Conservation (phyloP, 768 basidiomycete species). For the Lactifluus pinguis region DNA sequence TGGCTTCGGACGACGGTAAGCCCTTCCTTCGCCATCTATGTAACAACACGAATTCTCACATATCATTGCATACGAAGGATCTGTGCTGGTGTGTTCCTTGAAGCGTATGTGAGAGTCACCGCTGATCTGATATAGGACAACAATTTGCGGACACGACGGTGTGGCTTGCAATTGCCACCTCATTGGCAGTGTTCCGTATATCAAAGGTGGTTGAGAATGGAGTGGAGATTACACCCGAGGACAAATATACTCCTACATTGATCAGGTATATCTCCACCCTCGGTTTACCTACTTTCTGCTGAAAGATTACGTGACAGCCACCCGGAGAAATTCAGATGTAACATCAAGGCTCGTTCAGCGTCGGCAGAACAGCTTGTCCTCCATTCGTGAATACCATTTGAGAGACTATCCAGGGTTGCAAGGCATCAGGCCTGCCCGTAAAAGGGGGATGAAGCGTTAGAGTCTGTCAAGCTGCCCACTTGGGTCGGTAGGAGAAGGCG, state of each 20-base stretch:
- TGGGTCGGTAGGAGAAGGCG: too few relatives aligned
- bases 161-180: constrained; percentile 7
- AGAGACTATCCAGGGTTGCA: too few relatives aligned
- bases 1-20: not conserved
- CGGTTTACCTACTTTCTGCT: not conserved
- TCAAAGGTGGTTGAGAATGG: constrained; percentile 6
- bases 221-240: not conserved
- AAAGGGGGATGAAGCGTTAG: too few relatives aligned
- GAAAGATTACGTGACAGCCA: not conserved
- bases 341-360: not conserved
- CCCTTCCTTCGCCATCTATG: not conserved
- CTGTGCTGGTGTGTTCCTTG: not conserved
- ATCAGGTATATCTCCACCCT: constrained; percentile 1
- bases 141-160: constrained; percentile 8
- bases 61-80: not conserved
- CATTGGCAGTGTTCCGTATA: constrained; percentile 11
- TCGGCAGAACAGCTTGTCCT: too few relatives aligned
- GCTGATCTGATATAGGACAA: not conserved
- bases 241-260: not conserved
- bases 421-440: too few relatives aligned
- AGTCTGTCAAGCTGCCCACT: too few relatives aligned
- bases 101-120: not conserved
- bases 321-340: constrained; percentile 1
- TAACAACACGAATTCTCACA: not conserved
- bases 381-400: too few relatives aligned